Base-by-base conservation (phyloP, 306 rosid species). In the Myrica gale region DNA sequence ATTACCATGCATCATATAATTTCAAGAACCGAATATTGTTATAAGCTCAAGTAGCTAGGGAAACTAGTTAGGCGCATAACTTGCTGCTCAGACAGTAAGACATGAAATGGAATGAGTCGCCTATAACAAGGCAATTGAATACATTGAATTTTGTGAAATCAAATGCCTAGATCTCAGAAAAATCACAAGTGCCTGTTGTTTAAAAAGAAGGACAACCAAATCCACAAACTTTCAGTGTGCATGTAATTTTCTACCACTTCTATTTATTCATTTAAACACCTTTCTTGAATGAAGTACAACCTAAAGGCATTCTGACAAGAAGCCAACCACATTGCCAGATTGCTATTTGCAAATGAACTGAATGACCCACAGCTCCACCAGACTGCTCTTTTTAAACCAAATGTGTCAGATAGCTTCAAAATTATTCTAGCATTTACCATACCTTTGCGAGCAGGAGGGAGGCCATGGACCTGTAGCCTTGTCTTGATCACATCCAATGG, bases 401-500 rank as follows among this genome's bases (percentile, higher is more conserved):
- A 60, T 67, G 17, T 43, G 57, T 55, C 52, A 61, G 69, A 66
- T 16, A 53, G 50, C 23, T 61, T 17, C 43, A 23, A 21, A 7
- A 75, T 7, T 56, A 75, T 6, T 66, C 52, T 23, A 26, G 69
- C 57, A 57, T 82, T 32, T 21, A 75, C 55, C 57, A 65, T 82
- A 92, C 99, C 99, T 87, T 83, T 85, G 44, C 90, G 97, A 20
- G 82, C 85, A 75, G 89, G 69, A 45, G 97, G 97, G 83, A 87
- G 81, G 67, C 99, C 99, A 82, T 90, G 97, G 69, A 95, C 99
- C 84, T 95, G 99, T 60, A 95, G 78, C 84, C 99, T 90, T 42
- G 99, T 95, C 88, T 92, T 95, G 90, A 95, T 95, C 81, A 95
- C 99, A 87, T 95, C 99, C 85, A 95, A 82, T 2, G 99, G 99